These are phyloP conservation scores for Syncephalastrum sp. DNA, from an alignment of 371 early-diverging fungal genomes.

Conservation along the genomic window DNA sequence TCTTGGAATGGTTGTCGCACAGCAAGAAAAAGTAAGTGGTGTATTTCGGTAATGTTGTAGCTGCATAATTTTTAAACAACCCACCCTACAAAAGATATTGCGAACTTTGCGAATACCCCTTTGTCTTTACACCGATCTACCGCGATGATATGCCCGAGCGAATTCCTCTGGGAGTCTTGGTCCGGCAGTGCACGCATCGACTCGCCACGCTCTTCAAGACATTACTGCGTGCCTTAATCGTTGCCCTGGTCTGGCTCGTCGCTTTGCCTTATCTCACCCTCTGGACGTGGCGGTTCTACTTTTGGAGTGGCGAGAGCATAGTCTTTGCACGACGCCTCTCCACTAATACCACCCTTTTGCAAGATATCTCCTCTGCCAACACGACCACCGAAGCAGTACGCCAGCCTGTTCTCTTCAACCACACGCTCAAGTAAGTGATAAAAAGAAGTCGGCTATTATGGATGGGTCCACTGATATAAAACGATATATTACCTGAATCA, in stretches of 20 bases:
- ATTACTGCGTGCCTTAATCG: conserved; percentile 50
- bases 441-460: too few relatives aligned
- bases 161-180: conserved; percentile 55
- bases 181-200: conserved; percentile 47
- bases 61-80: conserved; percentile 1
- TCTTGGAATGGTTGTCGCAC: conserved; percentile 86
- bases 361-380: neutral
- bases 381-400: neutral
- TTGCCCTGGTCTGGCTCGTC: conserved; percentile 79
- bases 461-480: too few relatives aligned
- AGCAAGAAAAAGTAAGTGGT: conserved; percentile 68
- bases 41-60: conserved; percentile 1
- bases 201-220: conserved; percentile 28
- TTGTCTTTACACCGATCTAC: conserved; percentile 75
- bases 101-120: conserved; percentile 80
- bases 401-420: neutral
- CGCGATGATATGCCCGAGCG: conserved; percentile 71
- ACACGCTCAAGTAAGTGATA: conserved; percentile 10
- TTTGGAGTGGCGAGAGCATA: conserved; percentile 66
- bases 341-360: conserved; percentile 5
- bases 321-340: conserved; percentile 19
- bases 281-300: conserved; percentile 81
- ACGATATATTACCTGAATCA: neutral
- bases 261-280: conserved; percentile 80
- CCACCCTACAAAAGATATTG: conserved; percentile 52